phyloP scores from a whole-genome alignment of 495 filamentous ascomycete genomes.

The Talaromyces liani region DNA sequence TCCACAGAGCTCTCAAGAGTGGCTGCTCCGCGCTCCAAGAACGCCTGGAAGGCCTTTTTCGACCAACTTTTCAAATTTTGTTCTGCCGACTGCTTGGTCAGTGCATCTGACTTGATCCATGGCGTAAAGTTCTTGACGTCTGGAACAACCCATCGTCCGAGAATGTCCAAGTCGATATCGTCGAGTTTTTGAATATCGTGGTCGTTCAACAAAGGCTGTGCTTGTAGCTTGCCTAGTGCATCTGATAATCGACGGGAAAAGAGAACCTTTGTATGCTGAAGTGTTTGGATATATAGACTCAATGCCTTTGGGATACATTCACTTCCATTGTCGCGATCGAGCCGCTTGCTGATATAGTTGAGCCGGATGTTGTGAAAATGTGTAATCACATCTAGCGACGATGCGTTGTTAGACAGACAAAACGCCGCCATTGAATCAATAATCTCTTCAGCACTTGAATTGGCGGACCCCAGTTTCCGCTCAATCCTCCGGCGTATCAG shows the following conservation, averaged over 20 bases:
- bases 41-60: slow-evolving; percentile 47
- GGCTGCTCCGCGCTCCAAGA: slow-evolving; percentile 43
- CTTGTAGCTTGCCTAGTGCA: slow-evolving; percentile 60
- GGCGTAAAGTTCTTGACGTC: slow-evolving; percentile 84
- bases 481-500: slow-evolving; percentile 61
- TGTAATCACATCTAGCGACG: slow-evolving; percentile 68
- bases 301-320: slow-evolving; percentile 55
- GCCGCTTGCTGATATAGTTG: slow-evolving; percentile 53
- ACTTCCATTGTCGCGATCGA: slow-evolving; percentile 27
- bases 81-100: slow-evolving; percentile 55
- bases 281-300: slow-evolving; percentile 65
- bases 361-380: slow-evolving; percentile 74
- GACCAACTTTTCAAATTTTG: slow-evolving; percentile 70
- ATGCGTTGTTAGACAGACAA: slow-evolving; percentile 73
- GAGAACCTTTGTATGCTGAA: slow-evolving; percentile 66
- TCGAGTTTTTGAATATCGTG: slow-evolving; percentile 54
- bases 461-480: slow-evolving; percentile 49
- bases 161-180: slow-evolving; percentile 72
- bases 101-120: slow-evolving; percentile 78
- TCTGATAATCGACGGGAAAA: slow-evolving; percentile 67
- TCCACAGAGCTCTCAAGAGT: slow-evolving; percentile 49
- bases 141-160: slow-evolving; percentile 73
- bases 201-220: slow-evolving; percentile 61
- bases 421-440: slow-evolving; percentile 73
- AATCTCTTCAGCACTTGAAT: slow-evolving; percentile 44